Base-by-base conservation (phyloP, 2,329 filamentous ascomycete genomes). In the Clarireedia monteithiana region DNA sequence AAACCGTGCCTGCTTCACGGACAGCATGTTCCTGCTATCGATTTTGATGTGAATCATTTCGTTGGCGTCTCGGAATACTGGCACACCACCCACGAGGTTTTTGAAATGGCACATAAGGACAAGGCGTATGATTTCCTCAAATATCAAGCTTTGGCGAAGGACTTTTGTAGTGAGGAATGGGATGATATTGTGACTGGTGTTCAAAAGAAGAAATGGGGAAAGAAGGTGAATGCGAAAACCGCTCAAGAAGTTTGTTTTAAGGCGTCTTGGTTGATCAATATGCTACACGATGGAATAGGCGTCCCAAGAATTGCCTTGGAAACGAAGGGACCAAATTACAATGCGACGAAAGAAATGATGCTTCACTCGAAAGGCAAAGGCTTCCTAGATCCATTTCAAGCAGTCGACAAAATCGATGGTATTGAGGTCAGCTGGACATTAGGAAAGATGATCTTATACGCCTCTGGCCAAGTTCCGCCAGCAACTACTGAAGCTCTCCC, bases 51-150 rank as follows among this genome's bases (percentile, higher is more conserved):
- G 38, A 99, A 99, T 66, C 95, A 96, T 70, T 99, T 99, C 66
- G 86, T 99, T 27, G 94, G 94, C 10, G 92, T 99, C 3, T 97
- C 92, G 1, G 94, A 99, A 69, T 99, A 95, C 72, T 99, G 94
- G 92, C 94, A 99, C 70, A 95, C 92, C 0, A 99, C 94, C 0
- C 94, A 99, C 65, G 91, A 94, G 54, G 86, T 97, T 2, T 97
- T 99, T 64, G 82, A 86, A 58, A 81, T 83, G 75, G 84, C 83
- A 4, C 84, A 89, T 61, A 79, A 82, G 59, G 86, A 88, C 63
- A 86, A 89, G 62, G 83, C 88, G 0, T 99, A 97, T 70, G 91
- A 97, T 66, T 89, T 96, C 63, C 82, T 85, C 59, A 91, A 88
- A 0, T 99, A 97, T 65, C 91, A 97, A 68, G 78, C 86, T 60